These are phyloP conservation scores for Sclerotinia borealis DNA, from an alignment of 2,329 filamentous ascomycete species.

Conservation along the genomic window DNA sequence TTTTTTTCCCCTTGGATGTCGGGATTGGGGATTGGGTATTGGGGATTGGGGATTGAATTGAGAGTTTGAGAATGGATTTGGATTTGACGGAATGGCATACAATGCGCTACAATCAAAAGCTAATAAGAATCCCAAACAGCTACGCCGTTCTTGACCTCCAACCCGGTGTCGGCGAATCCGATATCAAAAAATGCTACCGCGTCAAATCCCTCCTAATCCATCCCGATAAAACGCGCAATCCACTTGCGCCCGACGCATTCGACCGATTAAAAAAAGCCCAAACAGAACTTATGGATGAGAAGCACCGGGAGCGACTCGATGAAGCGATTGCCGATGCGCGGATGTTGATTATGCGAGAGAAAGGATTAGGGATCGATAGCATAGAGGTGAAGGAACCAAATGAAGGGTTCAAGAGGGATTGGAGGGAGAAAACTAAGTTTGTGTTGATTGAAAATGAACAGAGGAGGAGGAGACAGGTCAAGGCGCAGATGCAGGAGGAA, in stretches of 20 bases:
- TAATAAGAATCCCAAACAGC: constrained; percentile 37
- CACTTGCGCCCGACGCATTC: constrained; percentile 86
- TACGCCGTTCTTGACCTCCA: constrained; percentile 95
- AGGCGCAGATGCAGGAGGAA: constrained; percentile 95
- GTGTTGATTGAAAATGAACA: constrained; percentile 93
- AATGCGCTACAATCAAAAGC: not conserved
- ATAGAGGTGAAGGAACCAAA: constrained; percentile 67
- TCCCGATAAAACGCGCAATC: constrained; percentile 94
- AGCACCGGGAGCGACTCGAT: constrained; percentile 78
- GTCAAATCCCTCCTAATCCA: constrained; percentile 99
- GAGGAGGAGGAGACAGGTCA: constrained; percentile 74
- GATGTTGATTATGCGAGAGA: constrained; percentile 88
- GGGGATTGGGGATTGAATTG: not conserved
- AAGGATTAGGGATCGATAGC: constrained; percentile 86
- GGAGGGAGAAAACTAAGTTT: constrained; percentile 83
- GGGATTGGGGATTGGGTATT: not conserved
- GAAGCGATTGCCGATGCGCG: constrained; percentile 95
- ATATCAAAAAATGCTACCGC: constrained; percentile 92
- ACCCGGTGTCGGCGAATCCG: constrained; percentile 88
- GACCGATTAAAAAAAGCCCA: constrained; percentile 95
- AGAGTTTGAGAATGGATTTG: not conserved
- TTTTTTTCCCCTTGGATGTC: not conserved
- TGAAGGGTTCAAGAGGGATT: constrained; percentile 73
- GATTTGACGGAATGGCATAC: not conserved
- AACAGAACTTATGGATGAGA: constrained; percentile 86